These are phyloP conservation scores for Diddensiella transvaalensis DNA, from an alignment of 805 yeast species.

Conservation along the genomic window DNA sequence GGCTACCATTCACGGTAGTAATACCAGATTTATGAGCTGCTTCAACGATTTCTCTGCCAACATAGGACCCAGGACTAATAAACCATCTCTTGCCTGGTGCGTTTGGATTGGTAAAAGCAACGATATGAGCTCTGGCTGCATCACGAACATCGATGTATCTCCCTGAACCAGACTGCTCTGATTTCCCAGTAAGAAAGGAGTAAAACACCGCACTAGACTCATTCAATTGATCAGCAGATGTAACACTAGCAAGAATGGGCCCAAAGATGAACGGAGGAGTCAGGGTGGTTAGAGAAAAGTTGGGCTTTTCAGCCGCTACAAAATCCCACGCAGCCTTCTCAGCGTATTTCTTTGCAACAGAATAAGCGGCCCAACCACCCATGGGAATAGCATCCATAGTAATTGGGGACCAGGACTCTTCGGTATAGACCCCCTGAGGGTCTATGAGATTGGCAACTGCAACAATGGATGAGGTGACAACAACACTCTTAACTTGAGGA, in stretches of 20 bases:
- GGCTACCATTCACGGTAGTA: conserved; percentile 12
- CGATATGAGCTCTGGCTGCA: conserved; percentile 55
- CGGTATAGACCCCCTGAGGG: conserved; percentile 26
- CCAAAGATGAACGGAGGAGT: conserved; percentile 34
- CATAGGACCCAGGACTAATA: conserved; percentile 5
- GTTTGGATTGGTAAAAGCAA: conserved; percentile 41
- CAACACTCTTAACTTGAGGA: conserved; percentile 40
- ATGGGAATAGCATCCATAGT: conserved; percentile 19
- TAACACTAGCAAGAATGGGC: conserved; percentile 24
- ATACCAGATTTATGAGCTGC: conserved; percentile 15
- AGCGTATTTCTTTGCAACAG: conserved; percentile 51
- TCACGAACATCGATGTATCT: conserved; percentile 58
- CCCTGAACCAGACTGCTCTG: conserved; percentile 27
- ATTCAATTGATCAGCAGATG: conserved; percentile 33
- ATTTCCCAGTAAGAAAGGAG: conserved; percentile 30
- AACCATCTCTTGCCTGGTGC: background rate
- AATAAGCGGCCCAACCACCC: conserved; percentile 16
- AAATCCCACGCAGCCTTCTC: conserved; percentile 59
- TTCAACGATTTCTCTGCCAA: conserved; percentile 13
- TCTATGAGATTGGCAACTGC: conserved; percentile 26
- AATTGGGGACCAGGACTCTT: conserved; percentile 38
- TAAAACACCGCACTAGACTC: conserved; percentile 37
- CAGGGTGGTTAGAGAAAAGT: conserved; percentile 27
- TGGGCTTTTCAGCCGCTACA: conserved; percentile 26
- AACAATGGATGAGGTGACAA: conserved; percentile 44